Conservation (phyloP, 1,284 basidiomycete species). For the Pholiota adiposa region DNA sequence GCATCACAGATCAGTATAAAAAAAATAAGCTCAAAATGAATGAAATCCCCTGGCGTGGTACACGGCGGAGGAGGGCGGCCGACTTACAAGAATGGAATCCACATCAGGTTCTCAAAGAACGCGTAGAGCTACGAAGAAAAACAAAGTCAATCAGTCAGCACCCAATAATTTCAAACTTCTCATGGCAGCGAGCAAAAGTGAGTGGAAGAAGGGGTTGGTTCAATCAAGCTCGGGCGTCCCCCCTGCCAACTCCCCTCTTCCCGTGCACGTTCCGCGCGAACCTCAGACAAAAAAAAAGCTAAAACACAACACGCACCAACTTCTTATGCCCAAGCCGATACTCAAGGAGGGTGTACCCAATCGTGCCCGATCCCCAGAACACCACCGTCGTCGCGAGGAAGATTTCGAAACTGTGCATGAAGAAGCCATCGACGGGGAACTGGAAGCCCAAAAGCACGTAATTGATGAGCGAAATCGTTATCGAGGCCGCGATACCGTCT, state of each 20-base stretch:
- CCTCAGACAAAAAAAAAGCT: neutral
- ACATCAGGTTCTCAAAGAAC: slow-evolving; percentile 69
- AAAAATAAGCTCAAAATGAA: neutral
- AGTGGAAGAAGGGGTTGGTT: neutral
- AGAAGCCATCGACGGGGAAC: slow-evolving; percentile 71
- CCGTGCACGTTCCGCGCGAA: neutral
- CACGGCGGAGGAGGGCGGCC: neutral
- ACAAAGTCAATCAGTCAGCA: slow-evolving; percentile 1
- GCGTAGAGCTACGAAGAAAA: slow-evolving; percentile 35
- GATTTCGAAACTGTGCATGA: slow-evolving; percentile 76
- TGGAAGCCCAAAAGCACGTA: slow-evolving; percentile 77
- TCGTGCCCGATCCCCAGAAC: slow-evolving; percentile 75
- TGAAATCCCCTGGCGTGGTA: neutral
- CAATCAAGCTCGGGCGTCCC: neutral
- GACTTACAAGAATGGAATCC: slow-evolving; percentile 83
- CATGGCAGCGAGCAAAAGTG: neutral
- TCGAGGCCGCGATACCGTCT: slow-evolving; percentile 77
- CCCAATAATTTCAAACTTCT: neutral
- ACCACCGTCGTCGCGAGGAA: slow-evolving; percentile 80
- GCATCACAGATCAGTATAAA: neutral
- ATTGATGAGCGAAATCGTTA: slow-evolving; percentile 71
- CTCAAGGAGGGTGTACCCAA: slow-evolving; percentile 76
- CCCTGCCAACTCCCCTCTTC: too few relatives aligned
- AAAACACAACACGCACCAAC: slow-evolving; percentile 40
- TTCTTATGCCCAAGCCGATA: slow-evolving; percentile 74